Conservation (phyloP, 2,329 filamentous ascomycete species). For the Rhytidhysteron rufulum region DNA sequence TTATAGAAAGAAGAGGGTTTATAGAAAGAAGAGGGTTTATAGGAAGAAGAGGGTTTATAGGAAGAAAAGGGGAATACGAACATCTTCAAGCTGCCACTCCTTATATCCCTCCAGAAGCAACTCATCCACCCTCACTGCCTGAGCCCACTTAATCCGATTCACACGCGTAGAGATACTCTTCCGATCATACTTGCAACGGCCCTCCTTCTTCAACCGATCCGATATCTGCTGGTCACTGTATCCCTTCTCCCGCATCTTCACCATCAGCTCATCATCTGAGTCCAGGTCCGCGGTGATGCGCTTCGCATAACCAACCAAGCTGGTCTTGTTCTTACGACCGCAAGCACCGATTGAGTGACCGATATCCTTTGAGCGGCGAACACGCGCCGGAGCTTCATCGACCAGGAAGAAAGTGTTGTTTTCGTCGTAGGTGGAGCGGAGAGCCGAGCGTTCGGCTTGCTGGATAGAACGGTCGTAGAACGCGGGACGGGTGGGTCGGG, state of each 20-base stretch:
- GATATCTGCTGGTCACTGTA: conserved; percentile 44
- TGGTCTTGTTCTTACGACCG: conserved; percentile 17
- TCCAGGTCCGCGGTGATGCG: conserved; percentile 43
- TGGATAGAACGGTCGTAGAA: conserved; percentile 6
- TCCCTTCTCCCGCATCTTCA: conserved; percentile 40
- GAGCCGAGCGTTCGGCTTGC: conserved; percentile 9
- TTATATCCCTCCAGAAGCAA: conserved; percentile 44
- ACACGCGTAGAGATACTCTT: conserved; percentile 49
- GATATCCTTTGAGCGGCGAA: conserved; percentile 7
- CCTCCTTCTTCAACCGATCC: conserved; percentile 38
- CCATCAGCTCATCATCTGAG: conserved; percentile 46
- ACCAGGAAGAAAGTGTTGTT: conserved; percentile 19
- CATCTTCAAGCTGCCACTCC: conserved; percentile 50
- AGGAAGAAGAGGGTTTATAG: background rate
- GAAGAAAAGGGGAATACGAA: conserved; percentile 27
- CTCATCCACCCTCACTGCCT: conserved; percentile 42
- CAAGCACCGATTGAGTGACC: conserved; percentile 18
- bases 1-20: background rate
- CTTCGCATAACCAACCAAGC: conserved; percentile 40
- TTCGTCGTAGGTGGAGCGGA: conserved; percentile 10
- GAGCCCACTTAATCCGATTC: conserved; percentile 41
- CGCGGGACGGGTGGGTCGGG: conserved; percentile 14
- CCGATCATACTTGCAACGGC: conserved; percentile 40
- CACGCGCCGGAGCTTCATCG: conserved; percentile 10
- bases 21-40: background rate